phyloP scores from a whole-genome alignment of 2,329 filamentous ascomycete species.

The Aspergillus japonicus region DNA sequence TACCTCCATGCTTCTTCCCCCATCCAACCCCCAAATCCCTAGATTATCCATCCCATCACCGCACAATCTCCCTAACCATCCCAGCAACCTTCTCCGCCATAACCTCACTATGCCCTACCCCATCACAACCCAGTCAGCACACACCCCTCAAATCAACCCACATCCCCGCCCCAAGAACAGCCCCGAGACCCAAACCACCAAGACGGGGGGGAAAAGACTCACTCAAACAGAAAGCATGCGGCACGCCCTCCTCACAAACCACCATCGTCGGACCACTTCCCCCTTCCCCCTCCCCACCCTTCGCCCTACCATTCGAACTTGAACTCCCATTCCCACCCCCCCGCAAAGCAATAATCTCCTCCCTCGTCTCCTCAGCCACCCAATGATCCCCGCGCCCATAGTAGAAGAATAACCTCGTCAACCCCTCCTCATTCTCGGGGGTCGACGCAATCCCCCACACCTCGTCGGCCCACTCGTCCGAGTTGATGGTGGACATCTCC shows the following conservation, averaged over 20 bases:
- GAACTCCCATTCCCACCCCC: slow-evolving; percentile 22
- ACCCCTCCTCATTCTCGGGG: slow-evolving; percentile 24
- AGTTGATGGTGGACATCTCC: slow-evolving; percentile 57
- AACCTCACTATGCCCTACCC: slow-evolving; percentile 41
- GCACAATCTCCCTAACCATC: slow-evolving; percentile 48
- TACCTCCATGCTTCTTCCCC: too few relatives aligned
- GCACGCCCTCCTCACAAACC: slow-evolving; percentile 55
- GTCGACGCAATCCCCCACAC: slow-evolving; percentile 55
- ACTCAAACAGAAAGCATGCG: slow-evolving; percentile 61
- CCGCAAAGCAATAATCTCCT: slow-evolving; percentile 52
- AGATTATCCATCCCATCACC: not conserved
- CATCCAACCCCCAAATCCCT: too few relatives aligned
- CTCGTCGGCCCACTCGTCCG: slow-evolving; percentile 58
- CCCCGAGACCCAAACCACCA: too few relatives aligned
- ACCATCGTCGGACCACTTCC: slow-evolving; percentile 52
- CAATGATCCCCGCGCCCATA: slow-evolving; percentile 62
- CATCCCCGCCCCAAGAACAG: not conserved
- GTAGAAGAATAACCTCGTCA: slow-evolving; percentile 55
- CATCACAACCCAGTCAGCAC: slow-evolving; percentile 12
- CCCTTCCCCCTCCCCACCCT: not conserved
- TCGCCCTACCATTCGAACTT: too few relatives aligned
- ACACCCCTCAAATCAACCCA: not conserved
- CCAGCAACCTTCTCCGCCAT: slow-evolving; percentile 53
- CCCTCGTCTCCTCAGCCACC: slow-evolving; percentile 59
- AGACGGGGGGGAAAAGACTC: slow-evolving; percentile 24